These are phyloP conservation scores for Cutaneotrichosporon cavernicola DNA, from an alignment of 1,284 basidiomycete genomes.

Conservation along the genomic window DNA sequence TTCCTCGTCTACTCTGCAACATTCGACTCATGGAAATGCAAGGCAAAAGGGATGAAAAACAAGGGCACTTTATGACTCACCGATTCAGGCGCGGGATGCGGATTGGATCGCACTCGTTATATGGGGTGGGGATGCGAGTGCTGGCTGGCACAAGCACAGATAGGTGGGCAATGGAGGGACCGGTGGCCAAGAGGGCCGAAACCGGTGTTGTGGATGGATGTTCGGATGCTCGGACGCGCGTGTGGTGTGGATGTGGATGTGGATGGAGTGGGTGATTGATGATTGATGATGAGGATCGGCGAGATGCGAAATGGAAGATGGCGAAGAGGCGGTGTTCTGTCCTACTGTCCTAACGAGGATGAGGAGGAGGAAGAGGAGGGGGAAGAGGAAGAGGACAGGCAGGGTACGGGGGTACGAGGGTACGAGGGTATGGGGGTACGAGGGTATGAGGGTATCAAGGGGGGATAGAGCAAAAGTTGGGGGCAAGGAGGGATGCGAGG, in stretches of 20 bases:
- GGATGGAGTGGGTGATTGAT: background rate
- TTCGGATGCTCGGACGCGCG: no score
- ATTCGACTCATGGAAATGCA: no score
- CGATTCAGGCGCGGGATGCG: background rate
- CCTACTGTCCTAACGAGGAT: background rate
- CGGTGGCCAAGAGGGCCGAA: slow-evolving; percentile 1
- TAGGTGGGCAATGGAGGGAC: background rate
- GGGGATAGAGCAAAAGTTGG: no score
- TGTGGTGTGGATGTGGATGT: background rate
- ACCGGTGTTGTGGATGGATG: background rate
- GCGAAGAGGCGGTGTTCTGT: background rate
- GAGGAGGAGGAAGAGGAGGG: no score
- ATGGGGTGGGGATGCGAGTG: no score
- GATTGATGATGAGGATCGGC: background rate
- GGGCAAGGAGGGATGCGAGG: no score
- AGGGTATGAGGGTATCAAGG: no score
- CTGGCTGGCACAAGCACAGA: background rate
- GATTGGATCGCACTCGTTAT: background rate
- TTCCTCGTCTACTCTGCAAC: no score
- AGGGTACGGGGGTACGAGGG: no score
- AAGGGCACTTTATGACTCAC: background rate
- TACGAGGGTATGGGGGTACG: no score
- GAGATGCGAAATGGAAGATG: slow-evolving; percentile 1
- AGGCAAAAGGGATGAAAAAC: background rate
- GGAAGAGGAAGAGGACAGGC: background rate